Conservation (phyloP, 805 yeast species). For the Yamadazyma philogaea region DNA sequence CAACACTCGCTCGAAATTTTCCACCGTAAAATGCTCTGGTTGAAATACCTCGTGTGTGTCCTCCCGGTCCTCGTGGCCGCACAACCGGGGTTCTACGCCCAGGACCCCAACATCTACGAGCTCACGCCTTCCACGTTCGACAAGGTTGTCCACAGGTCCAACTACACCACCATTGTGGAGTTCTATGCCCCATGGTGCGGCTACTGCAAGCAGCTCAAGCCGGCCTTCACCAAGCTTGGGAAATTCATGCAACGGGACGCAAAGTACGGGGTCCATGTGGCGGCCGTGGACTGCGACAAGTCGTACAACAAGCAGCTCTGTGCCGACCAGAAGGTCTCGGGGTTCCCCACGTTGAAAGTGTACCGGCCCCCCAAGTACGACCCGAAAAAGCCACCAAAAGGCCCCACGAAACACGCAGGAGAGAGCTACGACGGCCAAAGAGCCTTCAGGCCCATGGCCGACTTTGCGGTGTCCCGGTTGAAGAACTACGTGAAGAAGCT, state of each 20-base stretch:
- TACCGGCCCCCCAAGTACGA: conserved; percentile 75
- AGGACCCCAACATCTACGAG: conserved; percentile 49
- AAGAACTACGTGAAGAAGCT: conserved; percentile 61
- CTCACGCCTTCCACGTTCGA: conserved; percentile 58
- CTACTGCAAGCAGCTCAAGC: conserved; percentile 73
- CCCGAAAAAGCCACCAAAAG: conserved; percentile 13
- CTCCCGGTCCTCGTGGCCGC: neutral
- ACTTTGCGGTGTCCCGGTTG: conserved; percentile 53
- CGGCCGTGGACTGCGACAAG: conserved; percentile 83
- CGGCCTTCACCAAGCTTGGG: conserved; percentile 63
- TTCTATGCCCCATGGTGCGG: conserved; percentile 99
- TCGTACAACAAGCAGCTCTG: conserved; percentile 68
- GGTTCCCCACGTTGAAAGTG: conserved; percentile 81
- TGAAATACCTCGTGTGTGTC: neutral
- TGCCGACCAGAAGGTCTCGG: conserved; percentile 58
- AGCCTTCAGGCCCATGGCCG: conserved; percentile 49
- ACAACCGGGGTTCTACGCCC: conserved; percentile 26
- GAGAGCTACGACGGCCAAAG: conserved; percentile 66
- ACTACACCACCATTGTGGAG: conserved; percentile 79
- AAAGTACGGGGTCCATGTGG: conserved; percentile 56
- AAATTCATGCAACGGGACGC: conserved; percentile 49
- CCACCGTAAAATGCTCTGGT: neutral
- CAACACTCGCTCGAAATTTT: neutral
- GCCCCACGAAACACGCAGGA: conserved; percentile 39
- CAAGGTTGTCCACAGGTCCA: conserved; percentile 61